Conservation (phyloP, 2,329 filamentous ascomycete species). For the Calonectria naviculata region DNA sequence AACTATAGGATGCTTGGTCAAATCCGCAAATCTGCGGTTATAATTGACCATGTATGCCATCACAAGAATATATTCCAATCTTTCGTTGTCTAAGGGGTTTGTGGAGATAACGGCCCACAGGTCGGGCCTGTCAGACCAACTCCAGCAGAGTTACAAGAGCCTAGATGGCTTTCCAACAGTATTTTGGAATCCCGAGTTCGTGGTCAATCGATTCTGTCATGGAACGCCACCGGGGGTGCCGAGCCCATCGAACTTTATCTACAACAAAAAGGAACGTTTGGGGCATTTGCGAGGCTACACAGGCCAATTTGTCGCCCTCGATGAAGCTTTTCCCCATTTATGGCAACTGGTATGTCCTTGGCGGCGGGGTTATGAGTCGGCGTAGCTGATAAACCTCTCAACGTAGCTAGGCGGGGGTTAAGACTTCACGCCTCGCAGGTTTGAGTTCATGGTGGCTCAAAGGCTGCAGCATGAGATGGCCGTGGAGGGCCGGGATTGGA, state of each 20-base stretch:
- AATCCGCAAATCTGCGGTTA: background rate
- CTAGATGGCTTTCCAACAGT: background rate
- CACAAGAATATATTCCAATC: background rate
- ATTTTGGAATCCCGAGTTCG: background rate
- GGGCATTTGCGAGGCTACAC: background rate
- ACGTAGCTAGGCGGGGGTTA: background rate
- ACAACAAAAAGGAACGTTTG: conserved; percentile 17
- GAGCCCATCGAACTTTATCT: background rate
- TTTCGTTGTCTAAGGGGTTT: background rate
- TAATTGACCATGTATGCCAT: background rate
- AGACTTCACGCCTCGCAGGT: background rate
- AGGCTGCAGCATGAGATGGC: background rate
- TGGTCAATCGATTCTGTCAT: conserved; percentile 6
- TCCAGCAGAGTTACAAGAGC: background rate
- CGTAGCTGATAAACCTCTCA: background rate
- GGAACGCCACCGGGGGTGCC: conserved; percentile 15
- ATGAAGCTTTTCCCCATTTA: background rate
- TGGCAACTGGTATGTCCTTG: background rate
- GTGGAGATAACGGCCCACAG: background rate
- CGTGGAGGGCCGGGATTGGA: background rate
- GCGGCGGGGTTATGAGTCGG: background rate
- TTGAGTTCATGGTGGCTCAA: conserved; percentile 7
- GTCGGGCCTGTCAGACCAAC: background rate
- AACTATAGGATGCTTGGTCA: background rate
- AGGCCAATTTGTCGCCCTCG: background rate